Conservation (phyloP, 352 stramenopile genomes). For the Phytopythium aichiense region DNA sequence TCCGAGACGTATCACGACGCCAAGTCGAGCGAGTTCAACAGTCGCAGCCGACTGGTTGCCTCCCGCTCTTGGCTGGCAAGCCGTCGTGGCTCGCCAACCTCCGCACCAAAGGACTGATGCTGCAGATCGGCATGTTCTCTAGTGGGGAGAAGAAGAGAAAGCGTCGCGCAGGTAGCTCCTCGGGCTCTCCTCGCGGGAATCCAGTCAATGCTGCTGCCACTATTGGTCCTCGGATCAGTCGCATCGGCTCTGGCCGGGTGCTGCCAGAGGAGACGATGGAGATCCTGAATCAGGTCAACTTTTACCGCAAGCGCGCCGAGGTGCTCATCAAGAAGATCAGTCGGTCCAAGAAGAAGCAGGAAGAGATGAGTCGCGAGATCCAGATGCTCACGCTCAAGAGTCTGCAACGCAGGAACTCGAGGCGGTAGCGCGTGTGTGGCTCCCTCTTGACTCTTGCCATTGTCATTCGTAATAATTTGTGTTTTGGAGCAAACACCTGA, state of each 20-base stretch:
- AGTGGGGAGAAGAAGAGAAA: not conserved
- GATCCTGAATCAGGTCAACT: conserved; percentile 55
- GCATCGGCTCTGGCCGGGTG: conserved; percentile 20
- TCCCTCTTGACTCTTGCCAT: too few relatives aligned
- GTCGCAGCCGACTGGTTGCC: not conserved
- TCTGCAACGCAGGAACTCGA: conserved; percentile 27
- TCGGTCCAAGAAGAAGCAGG: conserved; percentile 51
- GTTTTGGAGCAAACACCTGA: not conserved
- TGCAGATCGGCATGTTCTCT: conserved; percentile 13
- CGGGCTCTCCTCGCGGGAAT: not conserved
- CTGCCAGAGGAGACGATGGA: conserved; percentile 51
- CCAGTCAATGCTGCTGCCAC: not conserved
- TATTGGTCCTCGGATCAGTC: not conserved
- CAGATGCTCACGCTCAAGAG: conserved; percentile 54
- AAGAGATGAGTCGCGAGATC: conserved; percentile 64
- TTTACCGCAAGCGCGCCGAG: conserved; percentile 57
- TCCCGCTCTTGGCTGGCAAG: not conserved
- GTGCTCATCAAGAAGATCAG: conserved; percentile 69
- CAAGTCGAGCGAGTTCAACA: not conserved
- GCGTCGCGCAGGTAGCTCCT: not conserved
- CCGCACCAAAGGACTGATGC: conserved; percentile 12
- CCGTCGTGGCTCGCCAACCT: conserved; percentile 5
- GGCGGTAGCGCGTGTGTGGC: conserved; percentile 6
- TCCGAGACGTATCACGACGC: not conserved
- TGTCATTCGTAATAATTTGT: not conserved